Percentiles rank a stretch among this genome's conserved stretches.
phyloP scores from a whole-genome alignment of 345 rosid species.

The Eucalyptus albens region DNA sequence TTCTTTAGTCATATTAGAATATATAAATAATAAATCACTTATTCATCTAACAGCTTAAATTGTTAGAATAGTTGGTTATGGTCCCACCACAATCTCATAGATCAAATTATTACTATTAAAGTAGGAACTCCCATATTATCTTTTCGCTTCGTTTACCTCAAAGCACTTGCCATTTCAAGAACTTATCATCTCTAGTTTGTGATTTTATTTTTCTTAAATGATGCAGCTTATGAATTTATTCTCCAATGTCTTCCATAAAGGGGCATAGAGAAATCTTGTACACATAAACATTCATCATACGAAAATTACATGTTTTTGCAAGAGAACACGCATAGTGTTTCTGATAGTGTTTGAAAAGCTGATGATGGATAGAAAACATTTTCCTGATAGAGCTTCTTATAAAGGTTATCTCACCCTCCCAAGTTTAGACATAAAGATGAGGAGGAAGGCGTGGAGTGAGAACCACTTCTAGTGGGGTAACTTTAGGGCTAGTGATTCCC shows the following conservation, averaged over 20 bases:
- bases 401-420: not conserved
- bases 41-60: too few species aligned
- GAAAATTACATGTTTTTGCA: not conserved
- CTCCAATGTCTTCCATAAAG: not conserved
- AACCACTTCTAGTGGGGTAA: conserved; percentile 25
- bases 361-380: not conserved
- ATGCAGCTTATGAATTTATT: not conserved
- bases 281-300: not conserved
- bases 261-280: not conserved
- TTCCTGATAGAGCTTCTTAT: not conserved
- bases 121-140: not conserved
- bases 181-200: not conserved
- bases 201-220: not conserved
- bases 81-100: too few species aligned
- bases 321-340: too few species aligned
- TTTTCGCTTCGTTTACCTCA: not conserved
- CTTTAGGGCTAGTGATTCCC: conserved; percentile 25
- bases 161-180: not conserved
- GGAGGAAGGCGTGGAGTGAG: conserved; percentile 18
- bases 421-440: not conserved
- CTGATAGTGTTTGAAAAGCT: not conserved
- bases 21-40: too few species aligned
- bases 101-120: not conserved
- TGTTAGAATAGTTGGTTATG: too few species aligned
- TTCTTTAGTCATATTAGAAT: not conserved